phyloP scores from a whole-genome alignment of 2,329 filamentous ascomycete genomes.

The Phaeosphaeriaceae sp. region DNA sequence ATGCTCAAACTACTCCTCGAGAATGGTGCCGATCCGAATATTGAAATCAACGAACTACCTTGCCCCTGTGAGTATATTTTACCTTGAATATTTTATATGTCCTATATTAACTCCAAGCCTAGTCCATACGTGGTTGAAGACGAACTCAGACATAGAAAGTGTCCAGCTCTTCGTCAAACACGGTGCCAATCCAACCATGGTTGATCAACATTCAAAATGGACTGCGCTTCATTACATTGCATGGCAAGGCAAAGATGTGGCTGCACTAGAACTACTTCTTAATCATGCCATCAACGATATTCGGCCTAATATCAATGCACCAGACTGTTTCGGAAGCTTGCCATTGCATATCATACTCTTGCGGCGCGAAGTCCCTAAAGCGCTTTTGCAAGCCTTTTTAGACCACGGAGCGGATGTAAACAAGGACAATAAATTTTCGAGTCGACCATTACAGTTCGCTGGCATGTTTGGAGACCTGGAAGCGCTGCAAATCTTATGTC shows the following conservation, averaged over 20 bases:
- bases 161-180: not conserved
- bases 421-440: not conserved
- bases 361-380: not conserved
- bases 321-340: not conserved
- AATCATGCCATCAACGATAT: not conserved
- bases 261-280: not conserved
- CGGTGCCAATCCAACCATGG: not conserved
- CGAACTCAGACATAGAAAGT: not conserved
- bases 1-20: constrained; percentile 1
- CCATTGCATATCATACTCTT: not conserved
- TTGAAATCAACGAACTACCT: not conserved
- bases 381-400: not conserved
- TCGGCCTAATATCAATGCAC: not conserved
- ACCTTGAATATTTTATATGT: not conserved
- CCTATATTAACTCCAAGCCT: not conserved
- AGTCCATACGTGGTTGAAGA: not conserved
- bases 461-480: not conserved
- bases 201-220: not conserved
- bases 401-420: not conserved
- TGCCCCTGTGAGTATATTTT: not conserved
- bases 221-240: not conserved
- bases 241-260: not conserved
- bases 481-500: not conserved
- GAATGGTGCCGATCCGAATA: not conserved
- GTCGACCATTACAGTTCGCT: not conserved